Evolutionary conservation across 108 stramenopile genomes (phyloP), one percentile per base, ranked within the genome.

Genomic region (Cylindrotheca closterium): DNA sequence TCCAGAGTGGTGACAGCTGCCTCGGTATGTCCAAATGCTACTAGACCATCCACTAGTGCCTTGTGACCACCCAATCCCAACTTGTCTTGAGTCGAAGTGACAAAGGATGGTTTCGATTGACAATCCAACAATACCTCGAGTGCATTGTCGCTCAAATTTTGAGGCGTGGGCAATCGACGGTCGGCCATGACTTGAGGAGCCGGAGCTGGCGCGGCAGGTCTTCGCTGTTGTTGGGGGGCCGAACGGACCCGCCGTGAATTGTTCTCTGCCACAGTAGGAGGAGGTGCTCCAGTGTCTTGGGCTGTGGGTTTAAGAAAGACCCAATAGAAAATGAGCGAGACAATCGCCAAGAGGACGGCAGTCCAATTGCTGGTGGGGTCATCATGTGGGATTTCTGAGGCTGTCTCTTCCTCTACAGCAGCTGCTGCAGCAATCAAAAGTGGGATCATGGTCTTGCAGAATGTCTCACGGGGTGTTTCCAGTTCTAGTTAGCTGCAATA

Each of bases 251-350:
- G 2, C 27, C 10, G 7, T 1, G 65, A 18, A 21, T 24, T 0
- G 15, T 7, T 30, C 2, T 23, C n/a, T 30, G 17, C 29, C 18
- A 19, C 32, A 25, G 17, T 46, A n/a, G n/a, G n/a, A n/a, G n/a
- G n/a, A n/a, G n/a, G n/a, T 15, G n/a, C 23, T 15, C 45, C 32
- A 17, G 17, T 19, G 21, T 0, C 23, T 23, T 32, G 12, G 30
- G 71, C 34, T 10, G 71, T 73, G 27, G 71, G 71, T 30, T 54
- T 47, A 2, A 73, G 34, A 27, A 65, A 73, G 7, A 73, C 19
- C 31, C 63, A 51, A 51, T 73, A 73, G 19, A 73, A n/a, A n/a
- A 64, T 32, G 4, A 73, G 58, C 17, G 47, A 55, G 5, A 73
- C 29, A 4, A 73, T 0, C 24, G 71, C 71, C 25, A 73, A 59